Evolutionary conservation across 1,284 basidiomycete genomes (phyloP), one percentile per base, ranked within the genome.

Genomic region (Phylloporus gajari): DNA sequence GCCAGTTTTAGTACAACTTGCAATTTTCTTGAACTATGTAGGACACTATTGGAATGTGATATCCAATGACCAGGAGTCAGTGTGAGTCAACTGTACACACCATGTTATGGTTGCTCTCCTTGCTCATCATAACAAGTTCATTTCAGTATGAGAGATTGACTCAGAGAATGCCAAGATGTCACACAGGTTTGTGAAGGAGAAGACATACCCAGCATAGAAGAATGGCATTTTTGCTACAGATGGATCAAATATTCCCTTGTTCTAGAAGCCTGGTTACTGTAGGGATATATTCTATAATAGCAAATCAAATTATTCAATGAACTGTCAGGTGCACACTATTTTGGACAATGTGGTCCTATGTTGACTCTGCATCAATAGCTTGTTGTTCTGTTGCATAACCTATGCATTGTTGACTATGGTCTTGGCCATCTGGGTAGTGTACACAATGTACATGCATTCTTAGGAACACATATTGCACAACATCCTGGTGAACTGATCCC

Each of bases 1-100:
- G 7, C 79, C 82, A 19, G 81, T 86, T 4, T 75, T 82, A 2
- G 48, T 70, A 2, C 85, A n/a, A n/a, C n/a, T n/a, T n/a, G n/a
- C n/a, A n/a, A 56, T 68, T 3, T 68, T 68, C 13, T 9, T 68
- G 27, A 64, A 61, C 19, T 23, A 21, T 21, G 30, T 30, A 17
- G 59, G 69, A 3, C 64, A 66, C 48, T 70, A 70, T 27, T 32
- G 69, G n/a, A 70, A 70, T 66, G 69, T 44, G 4, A 27, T 51
- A 0, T 25, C n/a, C 74, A 78, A 3, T 72, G 68, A 44, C 80
- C 82, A n/a, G n/a, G n/a, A n/a, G n/a, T n/a, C n/a, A n/a, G n/a
- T n/a, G n/a, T n/a, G n/a, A n/a, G n/a, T 70, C 2, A 72, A 75
- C 17, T 74, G 73, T 32, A 70, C 62, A 1, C 25, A 74, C 65